Base-by-base conservation (phyloP, 1,284 basidiomycete genomes). In the Volvariella surrecta region DNA sequence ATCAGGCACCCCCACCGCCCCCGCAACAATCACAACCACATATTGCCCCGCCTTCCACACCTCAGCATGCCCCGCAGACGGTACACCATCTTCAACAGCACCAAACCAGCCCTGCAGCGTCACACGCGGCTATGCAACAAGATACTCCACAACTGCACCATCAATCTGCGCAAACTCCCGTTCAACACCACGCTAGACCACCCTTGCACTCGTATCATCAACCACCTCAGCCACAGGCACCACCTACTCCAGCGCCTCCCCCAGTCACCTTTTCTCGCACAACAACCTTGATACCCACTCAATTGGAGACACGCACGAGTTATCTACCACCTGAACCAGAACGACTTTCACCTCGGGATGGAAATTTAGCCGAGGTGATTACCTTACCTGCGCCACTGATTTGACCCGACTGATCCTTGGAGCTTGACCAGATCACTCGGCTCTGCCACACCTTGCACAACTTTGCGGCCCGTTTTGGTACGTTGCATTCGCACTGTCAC, bases 401-500 rank as follows among this genome's bases (percentile, higher is more conserved):
- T 31, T 37, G 32, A 35, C 42, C 41, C 39, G 22, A 42, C 30
- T 19, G 46, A 8, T 38, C 40, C 21, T 44, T 46, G 49, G 31
- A 43, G 46, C 28, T 50, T 52, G 45, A 34, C 42, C 49, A 86
- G 76, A 78, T 86, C 42, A 56, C 76, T 46, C 67, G 72, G 46
- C 75, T 79, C 50, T 87, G 83, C 46, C 64, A 62, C 32, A 61
- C 67, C 19, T 52, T 87, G 39, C 79, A 79, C 53, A 47, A 65
- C 4, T 86, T 86, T 54, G 79, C 84, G 8, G 70, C 61, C 44
- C 76, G 71, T 51, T 86, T 79, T 59, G 76, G 81, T 83, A 48
- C 47, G 73, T 55, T 20, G 42, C 50, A 38, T 37, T 28, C 11
- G 44, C 41, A 49, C 32, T 40, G 28, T 37, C 21, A 28, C 45